Evolutionary conservation across 176 grass and related monocot species (phyloP).

Genomic region (Cenchrus fungigraminus): DNA sequence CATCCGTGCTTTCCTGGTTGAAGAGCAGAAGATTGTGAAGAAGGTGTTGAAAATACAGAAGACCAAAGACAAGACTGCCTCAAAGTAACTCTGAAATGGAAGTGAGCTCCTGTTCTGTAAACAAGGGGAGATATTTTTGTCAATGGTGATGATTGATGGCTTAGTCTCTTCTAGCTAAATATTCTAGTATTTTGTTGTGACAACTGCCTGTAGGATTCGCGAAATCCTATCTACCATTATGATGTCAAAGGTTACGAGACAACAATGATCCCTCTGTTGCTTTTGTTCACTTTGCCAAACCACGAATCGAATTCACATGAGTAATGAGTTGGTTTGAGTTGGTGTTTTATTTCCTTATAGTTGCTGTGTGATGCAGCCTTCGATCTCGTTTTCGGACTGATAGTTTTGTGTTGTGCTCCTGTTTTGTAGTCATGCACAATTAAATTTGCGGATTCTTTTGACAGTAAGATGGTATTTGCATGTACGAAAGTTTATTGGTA

Average conservation of each 20-base stretch:
- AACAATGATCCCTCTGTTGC: conserved; percentile 43
- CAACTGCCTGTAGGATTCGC: conserved; percentile 54
- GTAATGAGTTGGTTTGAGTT: conserved; percentile 29
- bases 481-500: no score
- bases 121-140: conserved; percentile 64
- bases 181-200: conserved; percentile 38
- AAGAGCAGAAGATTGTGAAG: conserved; percentile 99
- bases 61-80: conserved; percentile 67
- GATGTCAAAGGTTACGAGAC: conserved; percentile 54
- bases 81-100: conserved; percentile 52
- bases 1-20: conserved; percentile 88
- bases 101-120: conserved; percentile 45
- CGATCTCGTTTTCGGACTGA: not conserved
- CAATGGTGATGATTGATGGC: conserved; percentile 53
- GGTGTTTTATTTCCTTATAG: not conserved
- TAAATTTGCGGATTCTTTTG: no score
- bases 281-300: conserved; percentile 57
- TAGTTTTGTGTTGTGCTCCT: no score
- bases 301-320: conserved; percentile 13
- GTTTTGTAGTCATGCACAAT: no score
- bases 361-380: not conserved
- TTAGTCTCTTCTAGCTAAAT: conserved; percentile 61
- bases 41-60: conserved; percentile 98
- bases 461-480: no score
- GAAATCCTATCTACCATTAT: conserved; percentile 39